phyloP scores from a whole-genome alignment of 2,329 filamentous ascomycete genomes.

The Neodidymelliopsis sp. region DNA sequence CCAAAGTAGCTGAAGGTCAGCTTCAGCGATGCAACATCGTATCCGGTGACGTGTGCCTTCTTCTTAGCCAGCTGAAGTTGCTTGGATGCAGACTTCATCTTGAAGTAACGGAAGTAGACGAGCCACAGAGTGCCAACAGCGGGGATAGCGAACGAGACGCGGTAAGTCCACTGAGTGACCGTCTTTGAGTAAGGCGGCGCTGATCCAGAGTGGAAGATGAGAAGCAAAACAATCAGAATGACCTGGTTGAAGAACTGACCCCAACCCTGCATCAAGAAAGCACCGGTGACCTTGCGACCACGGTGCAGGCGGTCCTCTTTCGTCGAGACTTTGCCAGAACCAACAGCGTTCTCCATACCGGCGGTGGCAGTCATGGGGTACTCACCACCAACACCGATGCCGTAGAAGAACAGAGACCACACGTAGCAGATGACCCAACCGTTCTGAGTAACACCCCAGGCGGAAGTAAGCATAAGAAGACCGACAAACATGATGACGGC shows the following conservation, averaged over 20 bases:
- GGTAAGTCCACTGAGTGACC: slow-evolving; percentile 89
- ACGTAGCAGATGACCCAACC: slow-evolving; percentile 98
- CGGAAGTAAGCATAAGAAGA: slow-evolving; percentile 87
- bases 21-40: slow-evolving; percentile 83
- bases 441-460: slow-evolving; percentile 85
- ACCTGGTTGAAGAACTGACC: slow-evolving; percentile 95
- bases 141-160: slow-evolving; percentile 89
- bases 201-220: slow-evolving; percentile 84
- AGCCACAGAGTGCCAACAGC: slow-evolving; percentile 93
- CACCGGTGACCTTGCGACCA: slow-evolving; percentile 92
- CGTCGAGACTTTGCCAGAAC: slow-evolving; percentile 86
- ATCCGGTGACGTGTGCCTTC: slow-evolving; percentile 86
- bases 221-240: slow-evolving; percentile 81
- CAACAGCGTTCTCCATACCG: slow-evolving; percentile 89
- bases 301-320: slow-evolving; percentile 93
- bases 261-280: slow-evolving; percentile 99
- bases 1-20: slow-evolving; percentile 85
- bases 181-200: slow-evolving; percentile 77
- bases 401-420: slow-evolving; percentile 93
- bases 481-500: slow-evolving; percentile 93
- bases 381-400: slow-evolving; percentile 78
- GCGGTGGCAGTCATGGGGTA: slow-evolving; percentile 97
- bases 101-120: slow-evolving; percentile 93
- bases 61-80: slow-evolving; percentile 84
- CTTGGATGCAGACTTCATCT: slow-evolving; percentile 89